Percentiles rank a stretch among this genome's conserved stretches.
These are phyloP conservation scores for Pouteria glomerata DNA, from an alignment of 148 eudicot genomes.

Conservation along the genomic window DNA sequence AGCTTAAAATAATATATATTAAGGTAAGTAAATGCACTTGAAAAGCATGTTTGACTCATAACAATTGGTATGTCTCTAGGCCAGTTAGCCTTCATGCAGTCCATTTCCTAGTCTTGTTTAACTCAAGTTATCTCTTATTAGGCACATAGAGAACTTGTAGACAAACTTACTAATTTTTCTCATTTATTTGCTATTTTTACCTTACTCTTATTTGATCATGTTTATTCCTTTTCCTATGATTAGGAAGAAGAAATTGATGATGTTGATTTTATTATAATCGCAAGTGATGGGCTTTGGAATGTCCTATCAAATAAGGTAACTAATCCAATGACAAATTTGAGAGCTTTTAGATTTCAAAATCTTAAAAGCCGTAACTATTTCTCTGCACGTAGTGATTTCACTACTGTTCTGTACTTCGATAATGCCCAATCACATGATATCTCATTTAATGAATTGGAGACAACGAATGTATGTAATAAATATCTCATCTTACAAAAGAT, in stretches of 20 bases:
- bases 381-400: background rate
- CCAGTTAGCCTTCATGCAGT: background rate
- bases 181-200: background rate
- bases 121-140: background rate
- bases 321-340: background rate
- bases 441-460: background rate
- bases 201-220: background rate
- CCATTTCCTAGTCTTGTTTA: background rate
- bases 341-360: slow-evolving; percentile 10
- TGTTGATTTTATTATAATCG: slow-evolving; percentile 74
- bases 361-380: background rate
- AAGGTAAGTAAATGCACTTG: background rate
- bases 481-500: background rate
- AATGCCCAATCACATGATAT: background rate
- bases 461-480: background rate
- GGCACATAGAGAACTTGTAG: background rate
- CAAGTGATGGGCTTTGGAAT: slow-evolving; percentile 91
- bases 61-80: background rate
- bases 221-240: background rate
- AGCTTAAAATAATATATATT: background rate
- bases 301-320: slow-evolving; percentile 63
- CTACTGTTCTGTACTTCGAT: background rate
- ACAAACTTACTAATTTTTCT: background rate
- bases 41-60: background rate
- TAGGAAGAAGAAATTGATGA: slow-evolving; percentile 75